Evolutionary conservation across 345 rosid genomes (phyloP), one percentile per base, ranked within the genome.

Genomic region (Brassica carinata): DNA sequence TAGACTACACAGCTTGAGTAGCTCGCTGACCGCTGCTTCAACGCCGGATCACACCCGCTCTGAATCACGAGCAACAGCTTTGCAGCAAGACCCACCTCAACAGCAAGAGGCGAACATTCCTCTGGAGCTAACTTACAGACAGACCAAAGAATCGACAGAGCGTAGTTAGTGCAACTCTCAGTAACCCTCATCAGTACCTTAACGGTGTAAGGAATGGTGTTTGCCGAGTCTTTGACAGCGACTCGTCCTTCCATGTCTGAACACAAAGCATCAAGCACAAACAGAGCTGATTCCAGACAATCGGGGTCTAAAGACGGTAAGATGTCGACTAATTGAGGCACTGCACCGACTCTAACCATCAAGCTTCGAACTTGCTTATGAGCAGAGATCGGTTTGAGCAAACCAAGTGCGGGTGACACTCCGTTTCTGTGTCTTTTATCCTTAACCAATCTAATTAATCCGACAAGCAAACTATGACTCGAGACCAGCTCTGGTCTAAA

Each of bases 1-100:
- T 59, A 88, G 85, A 83, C 91, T 86, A 76, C 92, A 90, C 6
- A 90, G 83, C 76, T 88, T 90, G 72, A 90, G 85, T 33, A 90
- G 82, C 88, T 90, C 94, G 0, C 88, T 1, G 94, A 84, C 31
- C 84, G 75, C 77, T 90, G 94, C 88, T 90, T 90, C 81, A 90
- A 64, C 0, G 71, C 80, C 0, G 84, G 87, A 79, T 78, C 87
- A 74, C 88, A 90, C 15, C 94, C 94, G 63, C 94, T 90, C 63
- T 90, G 94, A 8, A 90, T 87, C 18, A 90, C 91, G 0, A 90
- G 86, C 23, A 90, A 82, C 0, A 90, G 88, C 64, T 88, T 89
- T 0, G 93, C 91, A 8, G 91, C 93, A 18, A 89, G n/a, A 69
- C 93, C 93, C 0, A 88, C 90, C 59, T 90, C 91, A 11, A 90